These are phyloP conservation scores for Solioccasus polychromus DNA, from an alignment of 768 basidiomycete species.

Conservation along the genomic window DNA sequence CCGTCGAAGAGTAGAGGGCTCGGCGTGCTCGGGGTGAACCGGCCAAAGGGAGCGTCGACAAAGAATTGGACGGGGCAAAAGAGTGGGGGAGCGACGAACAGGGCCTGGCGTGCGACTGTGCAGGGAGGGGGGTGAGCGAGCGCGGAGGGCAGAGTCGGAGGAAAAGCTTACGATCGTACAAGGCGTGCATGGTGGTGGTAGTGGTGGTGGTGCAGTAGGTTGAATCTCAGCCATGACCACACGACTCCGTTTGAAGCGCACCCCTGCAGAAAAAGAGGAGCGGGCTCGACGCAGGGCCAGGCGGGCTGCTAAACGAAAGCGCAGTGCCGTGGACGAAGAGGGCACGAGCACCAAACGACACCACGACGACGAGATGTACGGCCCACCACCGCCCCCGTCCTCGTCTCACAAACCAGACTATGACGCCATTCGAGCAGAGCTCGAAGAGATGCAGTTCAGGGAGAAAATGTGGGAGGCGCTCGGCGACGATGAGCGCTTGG, in stretches of 20 bases:
- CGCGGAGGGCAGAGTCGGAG: too few species aligned
- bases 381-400: slow-evolving; percentile 23
- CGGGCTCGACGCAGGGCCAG: slow-evolving; percentile 36
- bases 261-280: slow-evolving; percentile 55
- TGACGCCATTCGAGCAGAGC: slow-evolving; percentile 48
- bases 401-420: slow-evolving; percentile 38
- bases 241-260: slow-evolving; percentile 61
- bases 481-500: slow-evolving; percentile 69
- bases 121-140: too few species aligned
- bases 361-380: slow-evolving; percentile 12
- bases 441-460: slow-evolving; percentile 65
- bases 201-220: slow-evolving; percentile 1
- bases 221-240: slow-evolving; percentile 36
- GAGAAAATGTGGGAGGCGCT: slow-evolving; percentile 73
- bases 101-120: slow-evolving; percentile 42
- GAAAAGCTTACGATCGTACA: slow-evolving; percentile 24
- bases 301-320: slow-evolving; percentile 41
- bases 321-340: slow-evolving; percentile 17
- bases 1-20: slow-evolving; percentile 58
- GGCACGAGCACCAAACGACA: background rate
- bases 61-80: slow-evolving; percentile 41
- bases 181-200: slow-evolving; percentile 12
- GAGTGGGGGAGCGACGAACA: slow-evolving; percentile 39
- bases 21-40: slow-evolving; percentile 52
- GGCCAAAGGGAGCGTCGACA: slow-evolving; percentile 78